A percentile compares a stretch with the other conserved stretches of the same genome.
Conservation (phyloP, 2,329 filamentous ascomycete genomes). For the Zelopaecilomyces penicillatus region DNA sequence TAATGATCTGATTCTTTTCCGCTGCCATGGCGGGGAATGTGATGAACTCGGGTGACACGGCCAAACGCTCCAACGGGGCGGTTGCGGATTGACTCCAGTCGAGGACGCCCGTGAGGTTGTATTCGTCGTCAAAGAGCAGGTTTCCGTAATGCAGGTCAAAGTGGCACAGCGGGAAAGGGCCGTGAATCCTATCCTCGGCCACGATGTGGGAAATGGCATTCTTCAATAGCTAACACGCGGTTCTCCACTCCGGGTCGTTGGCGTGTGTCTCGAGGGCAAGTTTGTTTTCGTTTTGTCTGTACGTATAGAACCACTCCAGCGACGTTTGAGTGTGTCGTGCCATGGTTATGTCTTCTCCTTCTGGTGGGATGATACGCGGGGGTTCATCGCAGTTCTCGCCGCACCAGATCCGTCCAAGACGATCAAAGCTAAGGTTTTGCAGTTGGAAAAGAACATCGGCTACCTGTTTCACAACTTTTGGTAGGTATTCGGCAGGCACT, state of each 20-base stretch:
- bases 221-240: conserved; percentile 6
- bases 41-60: conserved; percentile 8
- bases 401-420: conserved; percentile 8
- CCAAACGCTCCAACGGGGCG: conserved; percentile 5
- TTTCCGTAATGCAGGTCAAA: conserved; percentile 8
- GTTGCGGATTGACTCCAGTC: conserved; percentile 4
- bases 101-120: conserved; percentile 4
- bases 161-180: conserved; percentile 7
- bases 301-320: conserved; percentile 7
- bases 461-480: neutral
- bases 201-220: conserved; percentile 5
- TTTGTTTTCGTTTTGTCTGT: conserved; percentile 3
- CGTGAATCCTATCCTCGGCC: conserved; percentile 6
- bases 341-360: neutral
- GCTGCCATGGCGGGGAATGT: conserved; percentile 5
- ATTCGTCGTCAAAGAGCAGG: conserved; percentile 7
- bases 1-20: conserved; percentile 4
- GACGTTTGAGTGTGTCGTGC: conserved; percentile 4
- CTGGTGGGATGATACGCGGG: conserved; percentile 6
- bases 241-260: conserved; percentile 6
- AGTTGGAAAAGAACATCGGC: conserved; percentile 8
- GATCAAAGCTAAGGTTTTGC: conserved; percentile 5
- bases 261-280: conserved; percentile 2
- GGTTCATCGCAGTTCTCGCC: conserved; percentile 9
- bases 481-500: neutral